Evolutionary conservation across 2,329 filamentous ascomycete genomes (phyloP), one percentile per base, ranked within the genome.

Genomic region (Diaporthe citri): DNA sequence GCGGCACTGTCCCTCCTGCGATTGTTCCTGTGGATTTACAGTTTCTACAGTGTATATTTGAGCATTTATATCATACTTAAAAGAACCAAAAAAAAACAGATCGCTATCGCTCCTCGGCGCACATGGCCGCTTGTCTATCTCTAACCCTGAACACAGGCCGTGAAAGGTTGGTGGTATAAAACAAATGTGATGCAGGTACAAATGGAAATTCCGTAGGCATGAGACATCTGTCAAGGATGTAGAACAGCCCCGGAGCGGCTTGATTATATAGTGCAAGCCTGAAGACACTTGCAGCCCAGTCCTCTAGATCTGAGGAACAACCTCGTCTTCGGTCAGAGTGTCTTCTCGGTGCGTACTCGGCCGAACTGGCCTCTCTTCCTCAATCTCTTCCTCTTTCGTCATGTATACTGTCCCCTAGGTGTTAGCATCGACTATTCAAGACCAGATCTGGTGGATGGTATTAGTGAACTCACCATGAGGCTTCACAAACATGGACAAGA

Each of bases 401-500:
- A 79, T 56, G 62, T 74, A 79, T 4, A 79, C 78, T 79, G 28
- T 13, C 3, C 39, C n/a, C n/a, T 5, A 15, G 25, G 3, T 13
- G 71, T 77, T 28, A 72, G 71, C 28, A 52, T 57, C 4, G 9
- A 15, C 48, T 34, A 3, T 22, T n/a, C 31, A 25, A 66, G 13
- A 28, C 12, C 4, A 1, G n/a, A 36, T 8, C 8, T 43, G 12
- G 3, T 7, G 62, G 31, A 7, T 55, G n/a, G 34, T 10, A 22
- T 52, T n/a, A 20, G 15, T 7, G 13, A 56, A 90, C 93, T 86
- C 86, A 97, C 95, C 87, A 86, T 94, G 88, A 4, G 95, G 93
- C 79, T 87, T 89, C 36, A 98, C 87, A 72, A 95, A 90, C 82
- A 93, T 93, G 80, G 91, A 94, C 72, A 91, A 87, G 2, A 92